Conservation (phyloP, 805 yeast species). For the Candida succiphila region DNA sequence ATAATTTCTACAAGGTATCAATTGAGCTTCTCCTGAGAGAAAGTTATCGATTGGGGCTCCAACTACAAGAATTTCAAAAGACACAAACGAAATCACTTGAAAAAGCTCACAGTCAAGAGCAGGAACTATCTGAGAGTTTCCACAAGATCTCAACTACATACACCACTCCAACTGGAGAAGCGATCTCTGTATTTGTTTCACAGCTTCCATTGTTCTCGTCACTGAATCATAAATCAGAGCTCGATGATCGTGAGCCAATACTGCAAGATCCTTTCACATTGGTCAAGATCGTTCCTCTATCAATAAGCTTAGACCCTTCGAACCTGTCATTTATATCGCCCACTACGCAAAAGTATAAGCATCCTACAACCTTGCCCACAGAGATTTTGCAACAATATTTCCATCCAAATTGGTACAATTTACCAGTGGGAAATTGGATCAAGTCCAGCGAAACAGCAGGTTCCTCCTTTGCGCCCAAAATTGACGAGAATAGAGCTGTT, state of each 20-base stretch:
- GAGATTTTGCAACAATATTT: constrained; percentile 44
- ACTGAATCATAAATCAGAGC: constrained; percentile 47
- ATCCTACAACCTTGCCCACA: constrained; percentile 25
- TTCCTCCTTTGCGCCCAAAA: constrained; percentile 55
- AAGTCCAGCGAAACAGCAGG: constrained; percentile 27
- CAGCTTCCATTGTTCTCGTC: constrained; percentile 75
- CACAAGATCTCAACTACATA: constrained; percentile 46
- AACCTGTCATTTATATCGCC: constrained; percentile 38
- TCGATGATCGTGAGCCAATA: constrained; percentile 65
- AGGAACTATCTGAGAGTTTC: constrained; percentile 45
- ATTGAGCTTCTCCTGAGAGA: constrained; percentile 59
- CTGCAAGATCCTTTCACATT: constrained; percentile 59
- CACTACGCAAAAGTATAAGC: constrained; percentile 8
- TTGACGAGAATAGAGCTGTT: constrained; percentile 49
- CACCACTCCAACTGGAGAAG: constrained; percentile 49
- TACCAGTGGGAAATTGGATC: constrained; percentile 62
- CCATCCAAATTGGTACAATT: constrained; percentile 55
- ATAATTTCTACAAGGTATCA: constrained; percentile 51
- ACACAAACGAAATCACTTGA: constrained; percentile 1
- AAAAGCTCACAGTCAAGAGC: constrained; percentile 20
- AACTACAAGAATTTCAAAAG: constrained; percentile 7
- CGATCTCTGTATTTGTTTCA: constrained; percentile 47
- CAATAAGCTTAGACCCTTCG: constrained; percentile 23
- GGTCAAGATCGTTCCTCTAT: constrained; percentile 60
- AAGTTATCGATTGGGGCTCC: constrained; percentile 32